These are phyloP conservation scores for Colletotrichum shisoi DNA, from an alignment of 2,329 filamentous ascomycete genomes.

Conservation along the genomic window DNA sequence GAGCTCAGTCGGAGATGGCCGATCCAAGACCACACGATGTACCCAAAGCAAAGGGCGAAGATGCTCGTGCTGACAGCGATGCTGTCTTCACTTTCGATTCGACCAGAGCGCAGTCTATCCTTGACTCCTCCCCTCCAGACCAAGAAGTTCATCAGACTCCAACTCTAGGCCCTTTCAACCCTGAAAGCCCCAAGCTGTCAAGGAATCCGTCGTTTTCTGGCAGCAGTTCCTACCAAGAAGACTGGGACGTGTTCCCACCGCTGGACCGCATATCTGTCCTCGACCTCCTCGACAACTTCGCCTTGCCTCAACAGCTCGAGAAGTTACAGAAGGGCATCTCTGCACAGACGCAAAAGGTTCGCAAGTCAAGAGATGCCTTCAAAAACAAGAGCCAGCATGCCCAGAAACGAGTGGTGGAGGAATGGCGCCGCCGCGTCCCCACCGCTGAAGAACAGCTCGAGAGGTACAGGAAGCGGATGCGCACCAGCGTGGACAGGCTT, in stretches of 20 bases:
- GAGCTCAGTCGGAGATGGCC: constrained; percentile 46
- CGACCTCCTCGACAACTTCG: constrained; percentile 92
- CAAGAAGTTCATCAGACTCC: constrained; percentile 59
- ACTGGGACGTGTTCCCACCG: constrained; percentile 86
- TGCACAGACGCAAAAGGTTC: constrained; percentile 84
- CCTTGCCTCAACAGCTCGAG: constrained; percentile 87
- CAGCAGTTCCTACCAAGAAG: constrained; percentile 84
- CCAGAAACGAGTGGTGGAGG: constrained; percentile 88
- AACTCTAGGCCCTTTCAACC: constrained; percentile 56
- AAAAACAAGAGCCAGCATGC: constrained; percentile 78
- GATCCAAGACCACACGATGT: constrained; percentile 44
- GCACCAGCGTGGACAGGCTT: constrained; percentile 84
- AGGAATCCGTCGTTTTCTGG: constrained; percentile 83
- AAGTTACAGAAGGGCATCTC: constrained; percentile 85
- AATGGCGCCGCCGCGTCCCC: constrained; percentile 87
- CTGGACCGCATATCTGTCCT: constrained; percentile 90
- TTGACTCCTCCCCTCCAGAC: constrained; percentile 55
- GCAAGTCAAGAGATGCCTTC: constrained; percentile 80
- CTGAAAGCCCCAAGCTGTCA: constrained; percentile 68
- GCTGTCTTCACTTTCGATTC: constrained; percentile 53
- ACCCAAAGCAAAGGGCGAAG: constrained; percentile 50
- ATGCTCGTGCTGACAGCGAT: constrained; percentile 55
- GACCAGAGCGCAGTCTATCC: constrained; percentile 51
- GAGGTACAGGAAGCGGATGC: constrained; percentile 88
- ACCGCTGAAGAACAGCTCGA: constrained; percentile 92